Base-by-base conservation (phyloP, 2,329 filamentous ascomycete species). In the Lachnellula suecica region DNA sequence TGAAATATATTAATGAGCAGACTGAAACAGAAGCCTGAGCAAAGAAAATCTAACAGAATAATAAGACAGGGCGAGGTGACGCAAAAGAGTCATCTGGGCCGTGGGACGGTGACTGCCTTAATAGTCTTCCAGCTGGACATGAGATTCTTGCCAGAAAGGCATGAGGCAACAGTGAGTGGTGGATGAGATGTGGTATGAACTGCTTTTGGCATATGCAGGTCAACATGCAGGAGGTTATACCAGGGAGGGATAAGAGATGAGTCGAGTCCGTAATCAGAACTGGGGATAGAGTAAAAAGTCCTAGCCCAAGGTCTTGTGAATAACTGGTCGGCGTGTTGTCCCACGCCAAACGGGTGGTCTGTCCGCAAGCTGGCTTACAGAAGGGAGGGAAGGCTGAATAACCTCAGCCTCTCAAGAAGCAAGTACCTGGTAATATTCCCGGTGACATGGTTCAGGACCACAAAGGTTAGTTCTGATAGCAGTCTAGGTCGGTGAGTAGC, bases 81-180 rank as follows among this genome's bases (percentile, higher is more conserved):
- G 60, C 58, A 56, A 59, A 60, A 62, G 64, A 66, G 61, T 66
- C 64, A 67, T 66, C 54, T 61, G 59, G 47, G 41, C 50, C 47
- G 54, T 35, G 58, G 58, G 58, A 58, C 59, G 51, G 56, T 60
- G 63, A 62, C 64, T 63, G 63, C 65, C 65, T 67, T 67, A n/a
- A 67, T 63, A 64, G 41, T n/a, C 47, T 55, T 54, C 52, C 47
- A 46, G 50, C 54, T 53, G 50, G 50, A 56, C 22, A 43, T 40
- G 34, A 53, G 22, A 58, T 48, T 53, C 51, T 46, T 59, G 51
- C 52, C 49, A 56, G 45, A 44, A 60, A 31, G 46, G 34, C 44
- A 59, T 58, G 62, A 66, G 63, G 65, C 65, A 66, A 50, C 65
- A 53, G 58, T 56, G 50, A 44, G 25, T 47, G 59, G 57, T 54